Base-by-base conservation (phyloP, 495 filamentous ascomycete genomes). In the Aspergillus sclerotiicarbonarius region DNA sequence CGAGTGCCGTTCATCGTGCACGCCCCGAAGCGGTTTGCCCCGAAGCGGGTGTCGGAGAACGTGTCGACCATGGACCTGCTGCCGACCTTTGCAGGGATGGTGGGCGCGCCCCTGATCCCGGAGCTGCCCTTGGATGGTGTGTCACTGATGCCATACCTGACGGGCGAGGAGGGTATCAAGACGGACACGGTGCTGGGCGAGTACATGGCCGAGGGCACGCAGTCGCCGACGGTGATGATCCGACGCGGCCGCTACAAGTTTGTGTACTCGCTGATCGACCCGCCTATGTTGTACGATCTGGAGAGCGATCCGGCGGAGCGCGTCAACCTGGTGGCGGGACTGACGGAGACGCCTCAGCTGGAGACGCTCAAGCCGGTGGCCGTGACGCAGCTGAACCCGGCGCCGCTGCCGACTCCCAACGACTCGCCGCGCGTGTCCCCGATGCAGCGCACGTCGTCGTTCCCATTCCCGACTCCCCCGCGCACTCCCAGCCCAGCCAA, bases 191-290 rank as follows among this genome's bases (percentile, higher is more conserved):
- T 90, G 19, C 87, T 90, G 63, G 90, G 88, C 54, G 91, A 96
- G 72, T 96, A 95, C 71, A 91, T 89, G 68, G 91, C 88, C 18
- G 91, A 96, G 72, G 91, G 91, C 45, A 94, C 91, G 3, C 80
- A 92, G 57, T 84, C 87, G 6, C 91, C 91, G 0, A 77, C 92
- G n/a, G 87, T 94, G 74, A 96, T 96, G 91, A 95, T 96, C 66
- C 82, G 84, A 31, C 85, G 88, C 45, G 90, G 90, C 10, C 74
- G 75, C 45, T 94, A 87, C 87, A 96, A 96, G 74, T 93, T 89
- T 59, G 80, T 90, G 58, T 88, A 85, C 59, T 95, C 89, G 55
- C 82, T 88, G 7, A 85, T 87, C 15, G 91, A 96, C 67, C 86
- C 87, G 4, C 82, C 87, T 9, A 87, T 90, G 78, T 82, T 96